Percentiles rank a stretch among this genome's conserved stretches.
phyloP scores from a whole-genome alignment of 2,329 filamentous ascomycete species.

The Massarina eburnea region DNA sequence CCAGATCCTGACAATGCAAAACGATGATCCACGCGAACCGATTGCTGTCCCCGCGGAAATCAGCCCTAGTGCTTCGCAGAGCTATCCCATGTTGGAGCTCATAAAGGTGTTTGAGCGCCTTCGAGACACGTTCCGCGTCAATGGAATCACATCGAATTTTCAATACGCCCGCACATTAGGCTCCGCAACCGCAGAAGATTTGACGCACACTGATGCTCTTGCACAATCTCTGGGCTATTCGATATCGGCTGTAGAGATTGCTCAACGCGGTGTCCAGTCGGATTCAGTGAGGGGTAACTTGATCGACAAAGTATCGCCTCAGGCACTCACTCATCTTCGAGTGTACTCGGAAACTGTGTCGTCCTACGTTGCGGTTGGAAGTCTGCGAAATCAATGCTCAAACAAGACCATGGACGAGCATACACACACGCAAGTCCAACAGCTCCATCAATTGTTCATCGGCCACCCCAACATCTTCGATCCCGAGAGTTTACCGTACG shows the following conservation, averaged over 20 bases:
- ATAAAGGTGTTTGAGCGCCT: slow-evolving; percentile 59
- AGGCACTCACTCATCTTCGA: slow-evolving; percentile 81
- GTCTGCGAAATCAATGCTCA: slow-evolving; percentile 61
- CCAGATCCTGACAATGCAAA: slow-evolving; percentile 28
- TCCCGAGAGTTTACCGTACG: slow-evolving; percentile 40
- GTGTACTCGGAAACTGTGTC: slow-evolving; percentile 85
- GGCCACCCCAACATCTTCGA: slow-evolving; percentile 49
- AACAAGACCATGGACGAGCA: slow-evolving; percentile 69
- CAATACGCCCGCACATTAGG: slow-evolving; percentile 45
- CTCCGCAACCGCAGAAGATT: slow-evolving; percentile 46
- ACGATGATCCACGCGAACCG: slow-evolving; percentile 26
- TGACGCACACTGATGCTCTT: slow-evolving; percentile 60
- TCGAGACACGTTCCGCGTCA: slow-evolving; percentile 56
- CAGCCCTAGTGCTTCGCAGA: slow-evolving; percentile 17
- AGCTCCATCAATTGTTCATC: slow-evolving; percentile 76
- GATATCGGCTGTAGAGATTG: slow-evolving; percentile 86
- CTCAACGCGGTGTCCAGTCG: slow-evolving; percentile 80
- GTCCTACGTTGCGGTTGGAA: slow-evolving; percentile 79
- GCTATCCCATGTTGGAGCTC: slow-evolving; percentile 48
- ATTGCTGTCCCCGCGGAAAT: slow-evolving; percentile 25
- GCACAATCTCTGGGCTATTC: slow-evolving; percentile 75
- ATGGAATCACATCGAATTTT: slow-evolving; percentile 53
- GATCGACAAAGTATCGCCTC: slow-evolving; percentile 80
- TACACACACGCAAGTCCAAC: slow-evolving; percentile 66
- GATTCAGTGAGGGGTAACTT: slow-evolving; percentile 69